A percentile compares a stretch with the other conserved stretches of the same genome.
Evolutionary conservation across 2,329 filamentous ascomycete genomes (phyloP).

Genomic region (Colletotrichum spaethianum): DNA sequence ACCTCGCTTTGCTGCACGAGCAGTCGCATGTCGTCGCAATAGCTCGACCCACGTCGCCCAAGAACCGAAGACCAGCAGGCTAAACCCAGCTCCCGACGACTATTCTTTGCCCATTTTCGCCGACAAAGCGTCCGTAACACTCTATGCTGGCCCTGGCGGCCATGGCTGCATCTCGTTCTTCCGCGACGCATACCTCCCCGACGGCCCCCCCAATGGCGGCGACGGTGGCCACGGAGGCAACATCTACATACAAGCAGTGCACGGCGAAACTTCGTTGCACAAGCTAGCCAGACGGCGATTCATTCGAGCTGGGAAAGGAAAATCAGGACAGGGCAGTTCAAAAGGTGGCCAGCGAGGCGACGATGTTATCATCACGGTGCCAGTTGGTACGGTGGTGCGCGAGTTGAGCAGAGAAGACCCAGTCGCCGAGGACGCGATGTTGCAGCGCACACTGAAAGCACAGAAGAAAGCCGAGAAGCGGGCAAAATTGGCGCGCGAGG

Average conservation of each 20-base stretch:
- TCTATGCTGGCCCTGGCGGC: constrained; percentile 86
- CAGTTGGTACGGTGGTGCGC: constrained; percentile 90
- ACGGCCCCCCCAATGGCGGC: constrained; percentile 94
- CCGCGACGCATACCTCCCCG: constrained; percentile 88
- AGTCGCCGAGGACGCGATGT: constrained; percentile 72
- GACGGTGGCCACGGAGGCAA: constrained; percentile 94
- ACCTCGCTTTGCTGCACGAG: constrained; percentile 46
- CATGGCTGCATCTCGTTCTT: constrained; percentile 96
- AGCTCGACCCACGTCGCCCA: constrained; percentile 41
- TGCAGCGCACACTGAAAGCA: constrained; percentile 40
- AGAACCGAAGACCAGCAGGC: constrained; percentile 60
- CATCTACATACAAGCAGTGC: constrained; percentile 93
- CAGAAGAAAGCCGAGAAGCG: constrained; percentile 35
- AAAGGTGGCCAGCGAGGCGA: constrained; percentile 85
- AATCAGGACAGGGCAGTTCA: constrained; percentile 81
- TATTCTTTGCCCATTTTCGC: constrained; percentile 88
- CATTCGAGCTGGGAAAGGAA: constrained; percentile 81
- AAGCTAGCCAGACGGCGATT: constrained; percentile 86
- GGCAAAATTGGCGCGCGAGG: constrained; percentile 26
- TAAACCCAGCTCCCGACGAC: constrained; percentile 88
- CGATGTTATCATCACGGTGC: constrained; percentile 90
- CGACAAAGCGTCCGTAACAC: constrained; percentile 84
- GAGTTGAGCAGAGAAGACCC: constrained; percentile 87
- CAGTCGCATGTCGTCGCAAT: constrained; percentile 38
- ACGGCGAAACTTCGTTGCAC: constrained; percentile 92